phyloP scores from a whole-genome alignment of 805 yeast genomes.

The Wickerhamomyces xylosicus region DNA sequence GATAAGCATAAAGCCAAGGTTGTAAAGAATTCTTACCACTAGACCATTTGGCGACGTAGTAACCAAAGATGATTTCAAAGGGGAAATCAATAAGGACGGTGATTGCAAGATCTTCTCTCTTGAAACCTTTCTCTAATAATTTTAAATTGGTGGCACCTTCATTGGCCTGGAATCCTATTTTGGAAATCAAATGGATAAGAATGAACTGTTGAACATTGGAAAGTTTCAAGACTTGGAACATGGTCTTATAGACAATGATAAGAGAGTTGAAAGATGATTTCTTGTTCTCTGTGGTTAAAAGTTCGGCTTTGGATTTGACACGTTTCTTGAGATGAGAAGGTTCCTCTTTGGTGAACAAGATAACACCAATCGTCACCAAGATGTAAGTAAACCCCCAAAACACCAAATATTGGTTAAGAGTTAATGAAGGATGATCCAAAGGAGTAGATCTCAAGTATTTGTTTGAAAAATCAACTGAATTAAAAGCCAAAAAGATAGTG shows the following conservation, averaged over 20 bases:
- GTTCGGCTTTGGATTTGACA: conserved; percentile 21
- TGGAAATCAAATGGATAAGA: conserved; percentile 65
- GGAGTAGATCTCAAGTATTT: conserved; percentile 64
- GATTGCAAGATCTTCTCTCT: conserved; percentile 87
- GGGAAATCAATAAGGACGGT: conserved; percentile 94
- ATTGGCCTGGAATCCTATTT: conserved; percentile 90
- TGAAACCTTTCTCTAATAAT: conserved; percentile 80
- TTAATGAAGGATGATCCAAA: conserved; percentile 49
- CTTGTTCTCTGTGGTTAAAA: conserved; percentile 15
- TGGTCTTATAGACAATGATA: conserved; percentile 47
- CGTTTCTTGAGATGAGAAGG: conserved; percentile 34
- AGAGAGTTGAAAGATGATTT: conserved; percentile 22
- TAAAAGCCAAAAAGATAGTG: conserved; percentile 83
- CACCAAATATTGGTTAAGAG: conserved; percentile 64
- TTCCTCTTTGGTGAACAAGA: conserved; percentile 59
- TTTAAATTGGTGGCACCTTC: conserved; percentile 94
- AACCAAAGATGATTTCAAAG: conserved; percentile 89
- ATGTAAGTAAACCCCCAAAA: conserved; percentile 73
- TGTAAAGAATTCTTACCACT: conserved; percentile 62
- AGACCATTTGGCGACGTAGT: conserved; percentile 93
- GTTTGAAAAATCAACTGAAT: conserved; percentile 88
- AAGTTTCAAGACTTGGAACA: conserved; percentile 59
- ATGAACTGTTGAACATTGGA: conserved; percentile 68
- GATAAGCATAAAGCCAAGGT: conserved; percentile 86
- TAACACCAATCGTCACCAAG: conserved; percentile 50